phyloP scores from a whole-genome alignment of 192 early-diverging fungal species.

The Spizellomyces sp. region DNA sequence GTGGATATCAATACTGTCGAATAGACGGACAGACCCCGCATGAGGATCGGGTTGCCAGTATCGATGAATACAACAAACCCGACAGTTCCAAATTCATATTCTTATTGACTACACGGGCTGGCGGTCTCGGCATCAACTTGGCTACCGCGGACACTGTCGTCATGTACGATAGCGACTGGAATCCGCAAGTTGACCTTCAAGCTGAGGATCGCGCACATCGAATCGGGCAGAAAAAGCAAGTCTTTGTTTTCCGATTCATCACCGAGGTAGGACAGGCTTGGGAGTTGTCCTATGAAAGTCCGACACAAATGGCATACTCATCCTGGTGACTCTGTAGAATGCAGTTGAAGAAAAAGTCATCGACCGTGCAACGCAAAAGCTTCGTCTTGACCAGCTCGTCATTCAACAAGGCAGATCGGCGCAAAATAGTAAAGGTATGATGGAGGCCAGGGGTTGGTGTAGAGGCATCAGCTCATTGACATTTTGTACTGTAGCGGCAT shows the following conservation, averaged over 20 bases:
- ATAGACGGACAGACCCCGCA: slow-evolving; percentile 97
- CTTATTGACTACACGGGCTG: slow-evolving; percentile 93
- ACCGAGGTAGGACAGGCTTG: slow-evolving; percentile 59
- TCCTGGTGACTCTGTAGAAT: slow-evolving; percentile 46
- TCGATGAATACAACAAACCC: slow-evolving; percentile 92
- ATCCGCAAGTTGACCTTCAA: slow-evolving; percentile 74
- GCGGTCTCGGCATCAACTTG: slow-evolving; percentile 97
- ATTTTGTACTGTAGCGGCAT: slow-evolving; percentile 44
- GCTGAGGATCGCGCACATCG: slow-evolving; percentile 98
- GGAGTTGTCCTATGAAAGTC: no score
- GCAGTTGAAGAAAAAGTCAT: slow-evolving; percentile 97
- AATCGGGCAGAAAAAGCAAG: slow-evolving; percentile 98
- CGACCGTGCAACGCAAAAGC: slow-evolving; percentile 95
- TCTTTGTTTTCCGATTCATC: slow-evolving; percentile 93
- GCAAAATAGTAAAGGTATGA: slow-evolving; percentile 66
- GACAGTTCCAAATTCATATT: slow-evolving; percentile 95
- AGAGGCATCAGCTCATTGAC: neutral
- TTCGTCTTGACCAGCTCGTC: slow-evolving; percentile 95
- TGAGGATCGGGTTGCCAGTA: slow-evolving; percentile 87
- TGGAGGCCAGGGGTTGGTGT: neutral
- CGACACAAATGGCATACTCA: neutral
- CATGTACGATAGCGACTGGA: slow-evolving; percentile 96
- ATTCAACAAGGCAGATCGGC: slow-evolving; percentile 92
- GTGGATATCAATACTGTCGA: slow-evolving; percentile 87
- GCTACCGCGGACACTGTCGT: slow-evolving; percentile 95